Evolutionary conservation across 164 flowering plant species (phyloP), one percentile per base, ranked within the genome.

Genomic region (Cinnamomum chago): DNA sequence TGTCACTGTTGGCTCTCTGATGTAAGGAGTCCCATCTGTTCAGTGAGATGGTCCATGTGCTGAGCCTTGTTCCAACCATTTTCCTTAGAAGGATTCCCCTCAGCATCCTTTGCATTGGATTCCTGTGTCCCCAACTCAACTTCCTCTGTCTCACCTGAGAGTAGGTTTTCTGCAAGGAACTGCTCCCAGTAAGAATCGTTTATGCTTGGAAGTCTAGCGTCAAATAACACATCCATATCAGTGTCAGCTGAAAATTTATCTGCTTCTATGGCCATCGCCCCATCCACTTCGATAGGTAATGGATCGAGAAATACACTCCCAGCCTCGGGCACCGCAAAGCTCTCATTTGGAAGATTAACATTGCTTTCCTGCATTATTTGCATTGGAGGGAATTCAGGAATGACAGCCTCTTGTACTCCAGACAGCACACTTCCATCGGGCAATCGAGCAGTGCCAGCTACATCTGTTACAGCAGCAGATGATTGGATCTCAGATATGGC

Each of bases 11-110:
- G 68, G 70, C 73, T 71, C 9, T 94, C 88, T 18, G 97, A 87
- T 14, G 84, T 67, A 17, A 91, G 93, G 77, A 81, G 88, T 24
- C 92, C 94, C 97, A 91, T 90, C 78, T 89, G 89, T 81, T 90
- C 89, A 0, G 97, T 91, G n/a, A 95, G 89, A 76, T 82, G 83
- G 23, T 89, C 90, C 92, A 95, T 76, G 70, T 81, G 68, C 76
- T 88, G 86, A n/a, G 75, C 22, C 64, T 84, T 89, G 62, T 79
- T 79, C 94, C 90, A 86, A 71, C 86, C 92, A 64, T 88, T 90
- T 69, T 80, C 89, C 67, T 64, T 55, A 20, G 64, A 62, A 13
- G 78, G 80, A 67, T 83, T 82, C n/a, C 2, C 74, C 47, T 81
- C 87, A 30, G 50, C 76, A 73, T 60, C 85, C 33, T 73, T 75